These are phyloP conservation scores for Penicillium egyptiacum DNA, from an alignment of 495 filamentous ascomycete genomes.

Conservation along the genomic window DNA sequence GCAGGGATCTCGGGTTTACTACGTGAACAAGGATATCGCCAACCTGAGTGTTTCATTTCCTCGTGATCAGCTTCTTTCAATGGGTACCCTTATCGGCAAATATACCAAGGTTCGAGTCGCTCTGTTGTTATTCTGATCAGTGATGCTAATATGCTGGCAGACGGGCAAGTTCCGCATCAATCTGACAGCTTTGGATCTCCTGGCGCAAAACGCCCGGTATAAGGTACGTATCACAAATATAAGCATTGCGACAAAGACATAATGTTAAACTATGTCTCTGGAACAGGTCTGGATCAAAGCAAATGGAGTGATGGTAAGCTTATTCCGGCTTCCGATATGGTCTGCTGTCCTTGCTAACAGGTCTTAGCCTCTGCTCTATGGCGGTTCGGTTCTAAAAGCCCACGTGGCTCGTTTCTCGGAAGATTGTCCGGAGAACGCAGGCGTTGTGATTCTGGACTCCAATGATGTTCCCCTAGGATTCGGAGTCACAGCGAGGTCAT, in stretches of 20 bases:
- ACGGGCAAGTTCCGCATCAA: slow-evolving; percentile 68
- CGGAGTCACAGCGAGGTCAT: slow-evolving; percentile 79
- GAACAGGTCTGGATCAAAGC: slow-evolving; percentile 73
- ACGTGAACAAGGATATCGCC: slow-evolving; percentile 79
- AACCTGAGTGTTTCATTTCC: slow-evolving; percentile 84
- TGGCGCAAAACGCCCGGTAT: slow-evolving; percentile 84
- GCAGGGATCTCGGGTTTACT: slow-evolving; percentile 78
- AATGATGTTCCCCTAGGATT: slow-evolving; percentile 47
- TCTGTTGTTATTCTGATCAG: not conserved
- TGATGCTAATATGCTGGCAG: slow-evolving; percentile 59
- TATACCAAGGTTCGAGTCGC: no score
- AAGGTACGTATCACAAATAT: slow-evolving; percentile 49
- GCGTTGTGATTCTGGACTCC: slow-evolving; percentile 30
- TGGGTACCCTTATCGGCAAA: slow-evolving; percentile 60
- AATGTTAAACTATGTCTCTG: not conserved
- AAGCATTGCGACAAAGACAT: not conserved
- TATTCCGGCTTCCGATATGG: not conserved
- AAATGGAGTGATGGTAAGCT: slow-evolving; percentile 69
- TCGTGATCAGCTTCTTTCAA: slow-evolving; percentile 60
- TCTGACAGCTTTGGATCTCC: slow-evolving; percentile 63
- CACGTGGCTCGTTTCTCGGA: slow-evolving; percentile 88
- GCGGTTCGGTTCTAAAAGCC: slow-evolving; percentile 59
- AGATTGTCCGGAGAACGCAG: slow-evolving; percentile 59
- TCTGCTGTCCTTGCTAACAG: not conserved
- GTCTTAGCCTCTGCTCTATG: not conserved